Evolutionary conservation across 148 eudicot species (phyloP).

Genomic region (Vaccinium darrowii): DNA sequence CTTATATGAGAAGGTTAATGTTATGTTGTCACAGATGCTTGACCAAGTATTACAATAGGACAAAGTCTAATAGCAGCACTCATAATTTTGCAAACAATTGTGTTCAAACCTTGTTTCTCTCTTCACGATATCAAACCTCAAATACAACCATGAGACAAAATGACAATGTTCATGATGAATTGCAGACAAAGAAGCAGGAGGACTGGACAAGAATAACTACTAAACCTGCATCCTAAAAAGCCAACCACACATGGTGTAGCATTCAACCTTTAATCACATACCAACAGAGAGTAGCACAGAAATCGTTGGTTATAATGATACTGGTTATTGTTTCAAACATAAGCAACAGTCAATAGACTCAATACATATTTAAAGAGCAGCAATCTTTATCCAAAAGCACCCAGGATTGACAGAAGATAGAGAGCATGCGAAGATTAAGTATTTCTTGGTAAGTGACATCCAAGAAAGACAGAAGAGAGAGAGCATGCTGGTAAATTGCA

Average conservation of each 20-base stretch:
- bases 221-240: background rate
- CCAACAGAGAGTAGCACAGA: background rate
- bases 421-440: background rate
- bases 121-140: background rate
- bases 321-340: background rate
- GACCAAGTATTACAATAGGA: background rate
- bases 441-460: background rate
- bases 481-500: slow-evolving; percentile 38
- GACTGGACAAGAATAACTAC: background rate
- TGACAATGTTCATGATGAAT: background rate
- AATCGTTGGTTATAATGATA: background rate
- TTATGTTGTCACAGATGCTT: background rate
- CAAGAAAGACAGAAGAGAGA: slow-evolving; percentile 65
- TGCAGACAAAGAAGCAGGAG: background rate
- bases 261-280: background rate
- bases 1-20: background rate
- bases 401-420: slow-evolving; percentile 24
- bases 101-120: background rate
- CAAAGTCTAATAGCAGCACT: background rate
- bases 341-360: slow-evolving; percentile 3
- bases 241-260: background rate
- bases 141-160: background rate
- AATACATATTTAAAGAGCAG: background rate
- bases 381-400: background rate
- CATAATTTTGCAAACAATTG: background rate